A percentile compares a stretch with the other conserved stretches of the same genome.
Conservation (phyloP, 306 rosid genomes). For the Mimosa bimucronata region DNA sequence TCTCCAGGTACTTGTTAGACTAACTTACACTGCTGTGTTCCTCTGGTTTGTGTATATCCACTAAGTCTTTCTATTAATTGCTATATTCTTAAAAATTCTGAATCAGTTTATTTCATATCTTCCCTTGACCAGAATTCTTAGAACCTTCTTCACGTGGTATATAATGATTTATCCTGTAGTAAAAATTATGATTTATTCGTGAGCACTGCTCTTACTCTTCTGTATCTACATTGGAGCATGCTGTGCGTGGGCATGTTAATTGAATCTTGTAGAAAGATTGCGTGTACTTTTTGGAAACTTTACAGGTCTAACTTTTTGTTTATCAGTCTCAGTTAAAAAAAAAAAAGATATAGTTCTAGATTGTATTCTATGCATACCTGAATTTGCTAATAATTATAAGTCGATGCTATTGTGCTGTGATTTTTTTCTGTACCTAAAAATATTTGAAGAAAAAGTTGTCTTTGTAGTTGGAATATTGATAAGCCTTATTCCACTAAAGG, state of each 20-base stretch:
- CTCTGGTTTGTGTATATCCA: slow-evolving; percentile 29
- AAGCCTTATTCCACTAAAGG: not conserved
- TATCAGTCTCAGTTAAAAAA: not conserved
- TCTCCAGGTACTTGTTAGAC: slow-evolving; percentile 69
- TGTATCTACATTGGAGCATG: not conserved
- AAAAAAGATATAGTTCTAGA: not conserved
- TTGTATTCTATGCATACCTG: slow-evolving; percentile 13
- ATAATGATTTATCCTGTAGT: not conserved
- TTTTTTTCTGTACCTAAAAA: slow-evolving; percentile 11
- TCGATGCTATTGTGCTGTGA: slow-evolving; percentile 7
- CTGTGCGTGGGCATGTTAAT: not conserved
- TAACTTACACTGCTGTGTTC: slow-evolving; percentile 32
- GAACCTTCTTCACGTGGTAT: slow-evolving; percentile 16
- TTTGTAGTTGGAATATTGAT: no score
- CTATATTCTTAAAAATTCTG: slow-evolving; percentile 24
- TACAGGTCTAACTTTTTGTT: not conserved
- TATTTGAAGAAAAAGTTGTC: not conserved
- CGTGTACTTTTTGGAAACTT: not conserved
- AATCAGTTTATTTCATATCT: slow-evolving; percentile 7
- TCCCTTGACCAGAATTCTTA: not conserved
- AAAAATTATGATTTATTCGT: slow-evolving; percentile 17
- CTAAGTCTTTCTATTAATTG: slow-evolving; percentile 26
- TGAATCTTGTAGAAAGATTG: not conserved
- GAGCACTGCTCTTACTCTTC: not conserved
- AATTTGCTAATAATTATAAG: slow-evolving; percentile 8